These are phyloP conservation scores for Crassisporium funariophilum DNA, from an alignment of 768 basidiomycete species.

Conservation along the genomic window DNA sequence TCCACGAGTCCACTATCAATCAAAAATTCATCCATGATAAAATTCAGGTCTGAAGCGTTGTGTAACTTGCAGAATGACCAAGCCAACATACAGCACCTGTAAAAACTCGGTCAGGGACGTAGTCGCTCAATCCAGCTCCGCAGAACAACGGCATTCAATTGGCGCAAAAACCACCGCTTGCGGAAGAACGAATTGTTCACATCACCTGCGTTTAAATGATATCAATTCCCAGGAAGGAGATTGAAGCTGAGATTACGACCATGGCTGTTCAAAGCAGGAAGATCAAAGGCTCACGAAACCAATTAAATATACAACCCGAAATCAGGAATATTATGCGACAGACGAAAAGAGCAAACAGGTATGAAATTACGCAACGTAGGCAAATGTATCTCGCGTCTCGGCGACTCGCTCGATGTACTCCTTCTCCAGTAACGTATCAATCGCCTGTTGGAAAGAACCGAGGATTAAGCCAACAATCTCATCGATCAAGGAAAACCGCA, in stretches of 20 bases:
- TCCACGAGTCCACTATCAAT: too few species aligned
- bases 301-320: neutral
- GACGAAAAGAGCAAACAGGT: constrained; percentile 7
- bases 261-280: too few species aligned
- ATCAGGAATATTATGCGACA: constrained; percentile 13
- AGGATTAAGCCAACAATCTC: constrained; percentile 1
- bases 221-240: constrained; percentile 2
- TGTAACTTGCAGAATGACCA: too few species aligned
- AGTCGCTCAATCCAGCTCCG: too few species aligned
- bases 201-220: constrained; percentile 6
- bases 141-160: too few species aligned
- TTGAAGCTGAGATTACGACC: too few species aligned
- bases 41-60: too few species aligned
- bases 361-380: constrained; percentile 65
- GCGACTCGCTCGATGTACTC: constrained; percentile 97
- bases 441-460: constrained; percentile 55
- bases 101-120: too few species aligned
- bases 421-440: constrained; percentile 92
- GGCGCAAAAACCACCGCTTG: too few species aligned
- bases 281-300: too few species aligned
- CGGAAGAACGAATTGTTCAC: neutral
- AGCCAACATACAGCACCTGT: too few species aligned
- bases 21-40: too few species aligned
- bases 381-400: constrained; percentile 85
- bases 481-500: constrained; percentile 27